Base-by-base conservation (phyloP, 345 rosid species). In the Kandelia obovata region DNA sequence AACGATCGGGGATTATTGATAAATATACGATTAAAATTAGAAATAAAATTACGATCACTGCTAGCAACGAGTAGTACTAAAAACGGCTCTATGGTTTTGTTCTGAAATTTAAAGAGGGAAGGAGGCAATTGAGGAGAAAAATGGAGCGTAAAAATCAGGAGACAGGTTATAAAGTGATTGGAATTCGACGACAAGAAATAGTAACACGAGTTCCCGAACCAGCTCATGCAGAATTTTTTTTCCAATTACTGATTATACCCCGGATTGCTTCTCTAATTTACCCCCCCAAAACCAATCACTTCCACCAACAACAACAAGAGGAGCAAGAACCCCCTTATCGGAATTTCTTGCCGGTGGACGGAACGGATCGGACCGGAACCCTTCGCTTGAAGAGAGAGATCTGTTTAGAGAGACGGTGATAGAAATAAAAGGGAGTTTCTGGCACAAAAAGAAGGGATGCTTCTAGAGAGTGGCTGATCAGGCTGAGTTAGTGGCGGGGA, bases 171-270 rank as follows among this genome's bases (percentile, higher is more conserved):
- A 70, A 95, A 90, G 68, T 89, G 96, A 73, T 82, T 92, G 10
- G 88, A 88, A 70, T 75, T 85, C 58, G 84, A 80, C 67, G 85
- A 81, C 70, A 77, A 73, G 71, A 83, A 53, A 66, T 66, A 61
- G 53, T 28, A 81, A 78, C 88, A 85, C 84, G 85, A 82, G 63
- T 87, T 85, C 77, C 96, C 87, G 86, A 81, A 92, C 88, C 96
- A 95, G 96, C 90, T 95, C 99, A 95, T 92, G 92, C 98, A 77
- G 94, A 79, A 62, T 75, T 53, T 2, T 57, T 19, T 64, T 52
- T 39, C 72, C 75, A 8, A 66, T 76, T 67, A 49, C 51, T 69
- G 17, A 43, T 43, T 56, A 25, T 9, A 25, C 11, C 59, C 58
- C 58, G 6, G 21, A 53, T 53, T 20, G 21, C 21, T 53, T 7